Evolutionary conservation across 2,329 filamentous ascomycete genomes (phyloP), one percentile per base, ranked within the genome.

Genomic region (Hypoxylon sp.): DNA sequence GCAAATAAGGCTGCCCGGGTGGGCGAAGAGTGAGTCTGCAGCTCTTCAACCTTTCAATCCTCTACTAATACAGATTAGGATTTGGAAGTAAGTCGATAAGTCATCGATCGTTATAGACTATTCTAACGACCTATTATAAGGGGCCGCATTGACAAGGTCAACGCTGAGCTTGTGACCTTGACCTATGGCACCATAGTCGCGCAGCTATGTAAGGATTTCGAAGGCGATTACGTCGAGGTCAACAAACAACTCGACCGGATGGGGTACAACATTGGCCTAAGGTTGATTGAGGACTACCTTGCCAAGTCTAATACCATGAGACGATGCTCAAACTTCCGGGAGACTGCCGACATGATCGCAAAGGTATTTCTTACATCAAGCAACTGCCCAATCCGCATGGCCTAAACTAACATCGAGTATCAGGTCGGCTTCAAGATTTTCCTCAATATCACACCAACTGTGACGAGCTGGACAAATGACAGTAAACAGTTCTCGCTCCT

Each of bases 401-500:
- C 54, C 50, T 52, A 11, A 33, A 48, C 75, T 77, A 62, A 79
- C 67, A 29, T 48, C 10, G 42, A 44, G 52, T 4, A 51, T 67
- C 71, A 98, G 93, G 92, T 99, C 72, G 96, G 96, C 63, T 99
- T 99, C 84, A 98, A 99, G 83, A 97, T 99, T 73, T 99, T 99
- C 80, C 88, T 99, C 68, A 99, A 99, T 78, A 94, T 98, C 74
- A 97, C 94, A 3, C 96, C 96, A 0, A 92, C 91, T 6, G 91
- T 98, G 71, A 94, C 94, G 52, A 98, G 97, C 79, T 99, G 96
- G 96, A 96, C 94, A 22, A 93, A 88, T 79, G 96, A 99, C 81
- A 96, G 91, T 83, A 98, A 97, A 79, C 94, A 97, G 74, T 99
- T 99, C 83, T 98, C 94, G 0, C 85, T 99, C 11, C 88, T 98